Conservation (phyloP, 495 filamentous ascomycete genomes). For the Acidomyces sp. region DNA sequence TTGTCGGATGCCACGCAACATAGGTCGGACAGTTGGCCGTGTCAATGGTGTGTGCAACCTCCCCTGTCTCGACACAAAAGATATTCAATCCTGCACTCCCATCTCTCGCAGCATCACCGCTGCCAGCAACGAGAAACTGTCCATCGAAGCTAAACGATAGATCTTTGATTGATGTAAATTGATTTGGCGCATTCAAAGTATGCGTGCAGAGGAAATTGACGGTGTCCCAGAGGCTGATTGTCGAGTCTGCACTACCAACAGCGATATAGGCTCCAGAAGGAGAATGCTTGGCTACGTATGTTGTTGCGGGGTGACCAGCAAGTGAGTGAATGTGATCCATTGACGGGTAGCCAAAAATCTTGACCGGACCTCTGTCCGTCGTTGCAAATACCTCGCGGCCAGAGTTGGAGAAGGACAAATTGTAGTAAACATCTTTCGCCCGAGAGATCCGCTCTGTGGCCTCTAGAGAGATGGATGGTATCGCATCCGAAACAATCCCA, state of each 20-base stretch:
- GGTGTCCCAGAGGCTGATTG: conserved; percentile 86
- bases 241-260: conserved; percentile 75
- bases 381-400: conserved; percentile 65
- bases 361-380: conserved; percentile 67
- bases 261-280: conserved; percentile 72
- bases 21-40: conserved; percentile 40
- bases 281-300: conserved; percentile 54
- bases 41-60: conserved; percentile 67
- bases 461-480: conserved; percentile 1
- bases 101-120: conserved; percentile 23
- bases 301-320: conserved; percentile 73
- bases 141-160: conserved; percentile 90
- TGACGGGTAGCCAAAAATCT: conserved; percentile 62
- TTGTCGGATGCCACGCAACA: conserved; percentile 80
- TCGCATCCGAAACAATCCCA: background rate
- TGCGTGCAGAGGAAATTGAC: conserved; percentile 79
- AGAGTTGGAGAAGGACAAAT: conserved; percentile 58
- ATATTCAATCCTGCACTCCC: conserved; percentile 30
- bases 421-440: conserved; percentile 5
- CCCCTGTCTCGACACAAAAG: conserved; percentile 78
- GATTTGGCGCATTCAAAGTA: conserved; percentile 50
- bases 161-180: conserved; percentile 61
- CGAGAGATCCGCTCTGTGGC: background rate
- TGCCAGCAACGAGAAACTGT: conserved; percentile 70
- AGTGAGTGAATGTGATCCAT: conserved; percentile 43